Evolutionary conservation across 2,329 filamentous ascomycete species (phyloP), one percentile per base, ranked within the genome.

Genomic region (Sclerotinia borealis): DNA sequence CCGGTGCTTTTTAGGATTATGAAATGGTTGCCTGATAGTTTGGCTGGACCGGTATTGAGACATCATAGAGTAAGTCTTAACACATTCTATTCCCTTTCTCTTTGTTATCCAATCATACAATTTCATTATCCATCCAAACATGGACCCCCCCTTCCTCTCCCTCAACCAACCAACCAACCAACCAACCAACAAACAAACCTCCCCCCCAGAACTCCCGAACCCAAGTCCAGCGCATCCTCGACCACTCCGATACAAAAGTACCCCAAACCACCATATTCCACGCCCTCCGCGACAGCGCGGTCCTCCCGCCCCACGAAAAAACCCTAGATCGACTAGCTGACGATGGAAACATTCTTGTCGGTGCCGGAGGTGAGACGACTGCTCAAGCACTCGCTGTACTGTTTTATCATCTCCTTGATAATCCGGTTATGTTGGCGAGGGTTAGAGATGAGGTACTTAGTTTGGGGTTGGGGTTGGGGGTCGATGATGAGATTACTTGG

Each of bases 341-440:
- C 4, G 77, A 79, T 10, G 73, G 59, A 9, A 63, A 66, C 34
- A 51, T 77, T 1, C 69, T 75, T 8, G 70, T 69, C 10, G 47
- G 55, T 31, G 78, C 77, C 7, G 78, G 76, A 4, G 75, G 74
- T 22, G 73, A 77, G 45, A 79, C 77, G 0, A 75, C 72, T 0
- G 71, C 71, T 17, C 72, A 72, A 66, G 69, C 73, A 0, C 68
- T 80, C 17, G 65, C 72, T 2, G 65, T 76, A 5, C 67, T 74
- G 6, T 70, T 74, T 10, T 80, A 73, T 68, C 65, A 77, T 70
- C 67, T 80, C 2, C 73, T 77, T n/a, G 63, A 68, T 11, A 71
- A 76, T 22, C 74, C 76, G 0, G 3, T 63, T 0, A 70, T 76
- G 6, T 65, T 75, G 0, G 22, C 58, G 2, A 70, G 65, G 8